Conservation (phyloP, 2,329 filamentous ascomycete species). For the Huntiella abstrusa region DNA sequence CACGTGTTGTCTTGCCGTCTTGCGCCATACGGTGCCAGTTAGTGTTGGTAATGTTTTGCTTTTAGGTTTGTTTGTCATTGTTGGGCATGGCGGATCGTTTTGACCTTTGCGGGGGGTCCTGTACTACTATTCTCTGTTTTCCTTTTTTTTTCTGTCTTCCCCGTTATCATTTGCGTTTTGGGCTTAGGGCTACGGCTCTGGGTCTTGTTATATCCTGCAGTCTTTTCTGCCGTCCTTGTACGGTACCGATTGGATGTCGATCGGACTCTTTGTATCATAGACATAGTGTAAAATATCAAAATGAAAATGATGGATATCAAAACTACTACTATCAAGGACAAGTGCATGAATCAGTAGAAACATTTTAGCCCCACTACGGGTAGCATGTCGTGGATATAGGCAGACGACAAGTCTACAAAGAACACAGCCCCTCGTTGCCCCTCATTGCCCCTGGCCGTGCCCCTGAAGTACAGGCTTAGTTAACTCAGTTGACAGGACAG, state of each 20-base stretch:
- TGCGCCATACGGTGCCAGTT: background rate
- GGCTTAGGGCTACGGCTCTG: constrained; percentile 1
- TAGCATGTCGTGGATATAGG: too few species aligned
- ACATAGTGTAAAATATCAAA: constrained; percentile 11
- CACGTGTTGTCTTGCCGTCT: constrained; percentile 1
- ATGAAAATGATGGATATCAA: constrained; percentile 2
- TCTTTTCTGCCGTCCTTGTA: background rate
- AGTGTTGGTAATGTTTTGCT: background rate
- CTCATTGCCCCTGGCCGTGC: too few species aligned
- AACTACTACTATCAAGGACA: background rate
- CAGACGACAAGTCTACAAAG: too few species aligned
- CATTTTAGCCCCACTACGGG: too few species aligned
- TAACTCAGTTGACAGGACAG: too few species aligned
- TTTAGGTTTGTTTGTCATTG: constrained; percentile 1
- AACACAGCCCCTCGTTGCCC: too few species aligned
- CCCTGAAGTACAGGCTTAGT: too few species aligned
- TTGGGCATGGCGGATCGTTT: background rate
- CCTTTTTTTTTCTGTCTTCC: constrained; percentile 2
- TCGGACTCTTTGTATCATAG: constrained; percentile 7
- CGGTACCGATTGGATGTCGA: background rate
- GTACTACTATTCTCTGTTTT: constrained; percentile 1
- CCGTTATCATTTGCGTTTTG: constrained; percentile 6
- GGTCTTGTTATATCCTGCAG: background rate
- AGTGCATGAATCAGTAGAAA: too few species aligned
- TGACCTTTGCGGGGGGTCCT: background rate